Evolutionary conservation across 352 stramenopile genomes (phyloP), one percentile per base, ranked within the genome.

Genomic region (Phytophthora melonis): DNA sequence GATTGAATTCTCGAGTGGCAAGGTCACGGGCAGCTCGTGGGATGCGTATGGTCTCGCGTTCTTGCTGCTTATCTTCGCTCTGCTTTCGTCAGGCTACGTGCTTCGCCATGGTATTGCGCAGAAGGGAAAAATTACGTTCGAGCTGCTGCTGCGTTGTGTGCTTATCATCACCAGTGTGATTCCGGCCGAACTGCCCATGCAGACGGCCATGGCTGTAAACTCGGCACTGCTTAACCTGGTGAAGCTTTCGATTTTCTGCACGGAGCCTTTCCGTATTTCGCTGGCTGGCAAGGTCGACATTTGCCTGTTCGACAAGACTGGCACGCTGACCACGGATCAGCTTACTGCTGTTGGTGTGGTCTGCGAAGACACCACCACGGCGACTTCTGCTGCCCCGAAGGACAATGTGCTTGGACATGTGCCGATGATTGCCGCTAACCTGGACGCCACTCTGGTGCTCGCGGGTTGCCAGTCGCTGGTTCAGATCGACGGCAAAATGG

Each of bases 141-240:
- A 99, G 68, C 85, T 99, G 13, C 70, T 98, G 18, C 84, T 99
- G 21, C 97, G 99, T 64, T 99, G 98, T 69, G 96, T 99, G 47
- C 96, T 99, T 41, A 99, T 99, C 67, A 97, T 99, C 69, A 99
- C 98, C 18, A 98, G 90, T 58, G 98, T 99, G 3, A 98, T 99
- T 53, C 98, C 98, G 6, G 97, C 97, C 5, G 98, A 99, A 74
- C 84, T 99, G 34, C 98, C 98, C 3, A 99, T 99, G 97, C 97
- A 99, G 78, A 94, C 99, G 18, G 91, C 89, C 30, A 95, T 99
- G 81, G 97, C 97, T 3, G 98, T 99, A 30, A 99, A 99, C 74
- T 98, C 95, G 69, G 98, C 95, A 52, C 80, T 99, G 36, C 75
- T 97, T 8, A 93, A 95, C 63, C 85, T 99, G 36, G 91, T 98